Evolutionary conservation across 2,329 filamentous ascomycete species (phyloP).

Genomic region (Aspergillus melleus): DNA sequence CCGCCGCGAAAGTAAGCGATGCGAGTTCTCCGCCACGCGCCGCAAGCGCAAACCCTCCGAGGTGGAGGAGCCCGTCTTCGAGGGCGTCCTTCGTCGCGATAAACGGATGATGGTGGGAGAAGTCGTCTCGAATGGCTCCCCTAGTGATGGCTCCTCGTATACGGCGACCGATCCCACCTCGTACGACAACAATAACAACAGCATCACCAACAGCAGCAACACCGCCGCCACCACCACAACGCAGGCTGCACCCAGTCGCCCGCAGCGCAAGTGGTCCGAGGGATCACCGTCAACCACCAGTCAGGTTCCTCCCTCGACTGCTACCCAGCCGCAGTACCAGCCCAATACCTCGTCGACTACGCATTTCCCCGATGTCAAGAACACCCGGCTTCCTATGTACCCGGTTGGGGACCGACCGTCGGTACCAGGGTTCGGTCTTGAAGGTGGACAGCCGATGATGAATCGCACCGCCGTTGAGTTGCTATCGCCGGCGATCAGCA

Average conservation of each 20-base stretch:
- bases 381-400: constrained; percentile 27
- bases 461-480: constrained; percentile 61
- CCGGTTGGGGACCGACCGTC: constrained; percentile 24
- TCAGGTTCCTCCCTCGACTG: constrained; percentile 20
- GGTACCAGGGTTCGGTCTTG: constrained; percentile 32
- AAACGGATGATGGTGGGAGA: constrained; percentile 56
- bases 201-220: not conserved
- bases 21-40: constrained; percentile 92
- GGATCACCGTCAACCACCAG: constrained; percentile 20
- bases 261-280: constrained; percentile 34
- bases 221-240: not conserved
- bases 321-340: constrained; percentile 26
- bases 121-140: constrained; percentile 30
- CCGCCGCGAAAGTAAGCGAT: constrained; percentile 91
- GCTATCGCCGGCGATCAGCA: constrained; percentile 71
- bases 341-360: constrained; percentile 27
- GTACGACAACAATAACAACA: constrained; percentile 22
- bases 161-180: constrained; percentile 24
- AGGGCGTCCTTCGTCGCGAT: constrained; percentile 43
- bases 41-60: constrained; percentile 78
- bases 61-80: constrained; percentile 41
- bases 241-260: constrained; percentile 8
- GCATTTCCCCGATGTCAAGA: constrained; percentile 30
- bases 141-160: constrained; percentile 28
- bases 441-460: constrained; percentile 59